Conservation (phyloP, 2,329 filamentous ascomycete genomes). For the Raffaelea deltoideospora region DNA sequence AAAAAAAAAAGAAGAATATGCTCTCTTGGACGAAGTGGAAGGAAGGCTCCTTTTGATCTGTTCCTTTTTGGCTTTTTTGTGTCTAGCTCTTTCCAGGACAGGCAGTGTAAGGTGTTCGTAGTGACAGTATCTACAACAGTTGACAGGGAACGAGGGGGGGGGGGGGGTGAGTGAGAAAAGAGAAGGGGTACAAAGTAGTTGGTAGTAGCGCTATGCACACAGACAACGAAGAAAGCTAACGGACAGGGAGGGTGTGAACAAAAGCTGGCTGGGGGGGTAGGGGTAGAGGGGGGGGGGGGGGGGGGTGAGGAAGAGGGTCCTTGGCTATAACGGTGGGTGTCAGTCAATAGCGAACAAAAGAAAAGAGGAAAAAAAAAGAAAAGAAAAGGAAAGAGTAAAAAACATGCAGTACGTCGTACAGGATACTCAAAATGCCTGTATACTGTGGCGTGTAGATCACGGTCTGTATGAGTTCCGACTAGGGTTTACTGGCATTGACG, state of each 20-base stretch:
- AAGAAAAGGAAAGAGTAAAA: not conserved
- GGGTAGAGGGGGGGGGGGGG: not conserved
- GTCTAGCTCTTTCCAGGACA: not conserved
- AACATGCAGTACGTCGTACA: no score
- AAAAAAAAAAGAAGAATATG: not conserved
- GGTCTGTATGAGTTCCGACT: slow-evolving; percentile 1
- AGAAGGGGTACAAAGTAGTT: not conserved
- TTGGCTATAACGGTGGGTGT: slow-evolving; percentile 1
- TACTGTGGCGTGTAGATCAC: slow-evolving; percentile 2
- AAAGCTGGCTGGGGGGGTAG: not conserved
- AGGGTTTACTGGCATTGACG: slow-evolving; percentile 1
- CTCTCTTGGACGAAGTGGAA: slow-evolving; percentile 1
- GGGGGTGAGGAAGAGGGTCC: slow-evolving; percentile 3
- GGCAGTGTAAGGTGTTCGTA: not conserved
- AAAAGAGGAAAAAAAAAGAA: not conserved
- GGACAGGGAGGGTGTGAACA: not conserved
- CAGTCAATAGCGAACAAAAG: no score
- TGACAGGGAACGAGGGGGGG: not conserved
- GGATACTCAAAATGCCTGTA: no score
- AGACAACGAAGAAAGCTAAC: not conserved
- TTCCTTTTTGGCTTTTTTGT: no score
- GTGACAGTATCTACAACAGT: not conserved
- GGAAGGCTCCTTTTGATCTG: slow-evolving; percentile 4
- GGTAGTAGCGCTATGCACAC: not conserved
- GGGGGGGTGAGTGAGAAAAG: not conserved